Base-by-base conservation (phyloP, 495 filamentous ascomycete species). In the Cladorrhinum samala region DNA sequence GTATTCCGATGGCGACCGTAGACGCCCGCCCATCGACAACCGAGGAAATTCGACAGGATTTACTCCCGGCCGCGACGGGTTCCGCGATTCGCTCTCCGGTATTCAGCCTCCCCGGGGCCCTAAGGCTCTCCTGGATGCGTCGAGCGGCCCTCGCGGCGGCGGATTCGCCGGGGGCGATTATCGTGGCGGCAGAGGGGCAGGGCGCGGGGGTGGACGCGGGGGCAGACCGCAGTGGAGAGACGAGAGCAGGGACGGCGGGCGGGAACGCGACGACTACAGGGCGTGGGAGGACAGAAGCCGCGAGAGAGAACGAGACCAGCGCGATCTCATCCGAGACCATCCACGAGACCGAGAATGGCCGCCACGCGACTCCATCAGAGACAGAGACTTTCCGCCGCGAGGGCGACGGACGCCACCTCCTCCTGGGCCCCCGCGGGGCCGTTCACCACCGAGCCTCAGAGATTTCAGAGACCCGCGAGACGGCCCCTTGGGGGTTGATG, bases 71-170 rank as follows among this genome's bases (percentile, higher is more conserved):
- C 70, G 82, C 54, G 73, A 79, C 53, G 57, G 62, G 9, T 79
- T 78, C 46, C 69, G 74, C 33, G 71, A 76, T 42, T 55, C 68
- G 2, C 49, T 72, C 6, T 66, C 66, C 7, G 68, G 72, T 3
- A 63, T 63, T 49, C 72, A 76, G 25, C 84, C 87, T 0, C 87
- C 87, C 1, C 74, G 85, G 33, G 87, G 82, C 2, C 87, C 87
- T 0, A 87, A 86, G 62, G 86, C 83, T 7, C 61, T 85, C 50
- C 72, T 85, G 18, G 85, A 88, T 57, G 68, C 81, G 2, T 79
- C 84, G 25, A 78, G 81, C 58, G 83, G 83, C 5, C 76, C 77
- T 7, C 67, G 78, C 16, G 76, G 74, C 24, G 72, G 72, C 9
- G 69, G 73, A 1, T 79, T 72, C 53, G 64, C 67, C 9, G 73